Conservation (phyloP, 495 filamentous ascomycete species). For the Lasiosphaeria miniovina region DNA sequence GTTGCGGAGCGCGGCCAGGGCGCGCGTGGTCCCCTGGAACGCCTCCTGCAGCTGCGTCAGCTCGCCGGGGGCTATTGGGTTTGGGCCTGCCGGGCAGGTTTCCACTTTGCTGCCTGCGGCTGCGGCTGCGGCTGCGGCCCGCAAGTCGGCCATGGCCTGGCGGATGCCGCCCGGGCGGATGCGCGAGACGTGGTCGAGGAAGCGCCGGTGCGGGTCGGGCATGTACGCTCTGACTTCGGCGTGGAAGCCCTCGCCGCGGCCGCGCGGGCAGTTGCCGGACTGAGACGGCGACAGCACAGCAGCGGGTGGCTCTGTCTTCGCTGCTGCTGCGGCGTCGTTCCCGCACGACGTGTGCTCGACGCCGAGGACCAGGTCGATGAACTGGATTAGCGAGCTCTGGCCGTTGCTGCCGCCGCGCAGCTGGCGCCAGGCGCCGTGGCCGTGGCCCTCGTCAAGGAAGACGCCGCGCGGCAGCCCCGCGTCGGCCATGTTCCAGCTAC, state of each 20-base stretch:
- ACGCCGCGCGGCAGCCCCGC: slow-evolving; percentile 86
- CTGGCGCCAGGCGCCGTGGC: slow-evolving; percentile 65
- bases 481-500: slow-evolving; percentile 93
- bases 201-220: slow-evolving; percentile 79
- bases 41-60: slow-evolving; percentile 62
- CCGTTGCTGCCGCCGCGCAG: slow-evolving; percentile 92
- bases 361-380: slow-evolving; percentile 89
- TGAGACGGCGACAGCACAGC: neutral
- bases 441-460: slow-evolving; percentile 75
- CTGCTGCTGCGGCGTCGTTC: slow-evolving; percentile 61
- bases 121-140: slow-evolving; percentile 7
- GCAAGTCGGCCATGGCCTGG: neutral
- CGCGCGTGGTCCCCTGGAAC: slow-evolving; percentile 77
- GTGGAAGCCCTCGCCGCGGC: slow-evolving; percentile 78
- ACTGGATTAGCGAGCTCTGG: slow-evolving; percentile 91
- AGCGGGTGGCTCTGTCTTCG: neutral
- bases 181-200: slow-evolving; percentile 69
- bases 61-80: slow-evolving; percentile 12
- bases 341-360: slow-evolving; percentile 79
- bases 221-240: slow-evolving; percentile 90
- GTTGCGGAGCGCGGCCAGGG: slow-evolving; percentile 76
- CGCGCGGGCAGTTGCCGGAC: slow-evolving; percentile 36
- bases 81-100: too few species aligned
- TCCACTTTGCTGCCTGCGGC: neutral
- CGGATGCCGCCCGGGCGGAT: slow-evolving; percentile 35